These are phyloP conservation scores for Vicia faba DNA, from an alignment of 306 rosid species.

Conservation along the genomic window DNA sequence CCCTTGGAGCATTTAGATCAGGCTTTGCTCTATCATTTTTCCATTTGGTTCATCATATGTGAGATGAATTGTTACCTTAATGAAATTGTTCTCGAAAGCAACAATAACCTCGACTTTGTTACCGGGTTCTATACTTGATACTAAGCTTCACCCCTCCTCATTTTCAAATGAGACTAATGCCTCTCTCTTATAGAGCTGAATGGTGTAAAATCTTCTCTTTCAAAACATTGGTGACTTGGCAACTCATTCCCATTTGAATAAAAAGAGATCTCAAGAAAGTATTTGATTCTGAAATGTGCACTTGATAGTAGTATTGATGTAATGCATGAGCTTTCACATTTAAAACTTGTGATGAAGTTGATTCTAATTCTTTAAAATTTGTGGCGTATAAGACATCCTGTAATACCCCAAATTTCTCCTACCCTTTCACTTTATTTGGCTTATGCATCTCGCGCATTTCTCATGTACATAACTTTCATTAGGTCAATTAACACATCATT, in stretches of 20 bases:
- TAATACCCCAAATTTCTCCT: too few relatives aligned
- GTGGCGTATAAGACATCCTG: constrained; percentile 9
- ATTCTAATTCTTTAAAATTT: background rate
- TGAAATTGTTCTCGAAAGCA: background rate
- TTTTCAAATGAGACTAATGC: constrained; percentile 13
- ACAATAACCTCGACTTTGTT: constrained; percentile 25
- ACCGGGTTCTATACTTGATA: constrained; percentile 22
- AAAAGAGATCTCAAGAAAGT: background rate
- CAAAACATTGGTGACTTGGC: background rate
- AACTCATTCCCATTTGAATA: constrained; percentile 30
- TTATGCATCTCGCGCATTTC: too few relatives aligned
- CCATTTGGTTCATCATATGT: background rate
- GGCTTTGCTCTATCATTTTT: too few relatives aligned
- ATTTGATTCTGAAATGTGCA: background rate
- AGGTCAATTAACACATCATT: too few relatives aligned
- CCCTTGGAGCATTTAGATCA: too few relatives aligned
- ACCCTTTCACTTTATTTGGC: too few relatives aligned
- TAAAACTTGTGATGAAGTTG: constrained; percentile 9
- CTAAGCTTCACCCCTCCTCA: constrained; percentile 13
- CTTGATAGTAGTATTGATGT: background rate
- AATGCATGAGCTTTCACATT: background rate
- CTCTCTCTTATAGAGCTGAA: constrained; percentile 22
- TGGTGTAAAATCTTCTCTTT: constrained; percentile 19
- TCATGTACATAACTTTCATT: too few relatives aligned
- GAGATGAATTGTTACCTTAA: constrained; percentile 6